A percentile compares a stretch with the other conserved stretches of the same genome.
These are phyloP conservation scores for Alternaria sp. DNA, from an alignment of 2,329 filamentous ascomycete species.

Conservation along the genomic window DNA sequence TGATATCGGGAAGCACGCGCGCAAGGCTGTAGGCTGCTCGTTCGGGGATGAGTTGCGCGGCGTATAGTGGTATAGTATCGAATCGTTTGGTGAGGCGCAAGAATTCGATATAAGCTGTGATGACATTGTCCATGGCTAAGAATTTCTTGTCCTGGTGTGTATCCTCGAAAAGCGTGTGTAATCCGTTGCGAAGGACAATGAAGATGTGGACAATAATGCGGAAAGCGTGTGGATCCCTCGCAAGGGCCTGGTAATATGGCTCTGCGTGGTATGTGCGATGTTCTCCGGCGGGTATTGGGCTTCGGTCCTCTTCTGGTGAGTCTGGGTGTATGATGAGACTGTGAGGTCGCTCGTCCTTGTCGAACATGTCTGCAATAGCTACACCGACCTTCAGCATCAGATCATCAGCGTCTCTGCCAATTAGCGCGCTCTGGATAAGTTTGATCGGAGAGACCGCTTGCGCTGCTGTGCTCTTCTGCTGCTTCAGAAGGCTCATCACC, in stretches of 20 bases:
- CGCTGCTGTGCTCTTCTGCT: constrained; percentile 60
- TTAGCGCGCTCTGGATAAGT: constrained; percentile 76
- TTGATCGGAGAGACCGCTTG: constrained; percentile 73
- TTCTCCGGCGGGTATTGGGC: constrained; percentile 25
- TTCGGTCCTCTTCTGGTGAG: constrained; percentile 20
- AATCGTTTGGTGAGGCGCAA: constrained; percentile 72
- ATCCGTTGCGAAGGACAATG: constrained; percentile 66
- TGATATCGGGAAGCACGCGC: constrained; percentile 76
- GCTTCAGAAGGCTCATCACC: constrained; percentile 67
- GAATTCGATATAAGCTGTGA: constrained; percentile 82
- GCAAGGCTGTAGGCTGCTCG: constrained; percentile 75
- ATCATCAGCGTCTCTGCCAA: constrained; percentile 64
- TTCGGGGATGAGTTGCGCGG: constrained; percentile 72
- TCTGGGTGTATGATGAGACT: constrained; percentile 44
- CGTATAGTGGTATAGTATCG: constrained; percentile 83
- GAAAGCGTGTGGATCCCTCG: constrained; percentile 52
- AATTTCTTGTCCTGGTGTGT: constrained; percentile 22
- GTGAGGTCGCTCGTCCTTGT: constrained; percentile 32
- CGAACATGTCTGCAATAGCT: constrained; percentile 50
- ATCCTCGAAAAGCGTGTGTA: constrained; percentile 19
- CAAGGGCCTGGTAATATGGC: constrained; percentile 41
- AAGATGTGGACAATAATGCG: constrained; percentile 61
- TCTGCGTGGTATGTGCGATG: constrained; percentile 30
- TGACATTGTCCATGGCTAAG: constrained; percentile 70
- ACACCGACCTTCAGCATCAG: constrained; percentile 54